A percentile compares a stretch with the other conserved stretches of the same genome.
These are phyloP conservation scores for Paramarasmius palmivorus DNA, from an alignment of 1,284 basidiomycete genomes.

Conservation along the genomic window DNA sequence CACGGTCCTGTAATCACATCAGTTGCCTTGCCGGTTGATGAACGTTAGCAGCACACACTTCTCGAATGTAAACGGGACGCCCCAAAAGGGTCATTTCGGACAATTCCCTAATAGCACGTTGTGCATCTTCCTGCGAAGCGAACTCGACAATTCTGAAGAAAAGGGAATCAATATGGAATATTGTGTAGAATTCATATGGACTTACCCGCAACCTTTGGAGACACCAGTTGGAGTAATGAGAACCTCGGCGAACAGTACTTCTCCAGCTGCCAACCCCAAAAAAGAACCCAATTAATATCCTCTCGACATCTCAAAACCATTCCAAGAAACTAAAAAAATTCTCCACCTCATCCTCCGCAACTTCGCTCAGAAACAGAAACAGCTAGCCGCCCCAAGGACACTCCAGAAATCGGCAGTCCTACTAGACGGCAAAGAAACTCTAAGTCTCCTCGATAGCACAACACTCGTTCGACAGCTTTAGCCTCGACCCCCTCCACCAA, in stretches of 20 bases:
- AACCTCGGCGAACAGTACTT: slow-evolving; percentile 98
- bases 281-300: slow-evolving; percentile 87
- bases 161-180: slow-evolving; percentile 6
- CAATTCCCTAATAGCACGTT: slow-evolving; percentile 83
- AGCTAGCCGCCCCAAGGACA: slow-evolving; percentile 14
- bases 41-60: slow-evolving; percentile 55
- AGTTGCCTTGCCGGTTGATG: too few species aligned
- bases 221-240: slow-evolving; percentile 94
- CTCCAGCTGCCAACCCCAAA: slow-evolving; percentile 88
- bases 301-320: slow-evolving; percentile 64
- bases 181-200: slow-evolving; percentile 19
- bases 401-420: background rate
- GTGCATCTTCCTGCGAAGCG: slow-evolving; percentile 80
- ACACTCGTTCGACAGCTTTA: slow-evolving; percentile 21
- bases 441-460: background rate
- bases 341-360: slow-evolving; percentile 30
- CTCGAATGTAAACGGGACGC: slow-evolving; percentile 93
- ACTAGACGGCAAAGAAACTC: background rate
- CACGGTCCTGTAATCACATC: slow-evolving; percentile 83
- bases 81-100: slow-evolving; percentile 89
- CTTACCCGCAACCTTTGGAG: slow-evolving; percentile 98
- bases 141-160: slow-evolving; percentile 86
- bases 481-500: slow-evolving; percentile 23
- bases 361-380: slow-evolving; percentile 15
- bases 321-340: slow-evolving; percentile 56